Percentiles rank a stretch among this genome's conserved stretches.
phyloP scores from a whole-genome alignment of 345 rosid genomes.

The Eucalyptus sp. region DNA sequence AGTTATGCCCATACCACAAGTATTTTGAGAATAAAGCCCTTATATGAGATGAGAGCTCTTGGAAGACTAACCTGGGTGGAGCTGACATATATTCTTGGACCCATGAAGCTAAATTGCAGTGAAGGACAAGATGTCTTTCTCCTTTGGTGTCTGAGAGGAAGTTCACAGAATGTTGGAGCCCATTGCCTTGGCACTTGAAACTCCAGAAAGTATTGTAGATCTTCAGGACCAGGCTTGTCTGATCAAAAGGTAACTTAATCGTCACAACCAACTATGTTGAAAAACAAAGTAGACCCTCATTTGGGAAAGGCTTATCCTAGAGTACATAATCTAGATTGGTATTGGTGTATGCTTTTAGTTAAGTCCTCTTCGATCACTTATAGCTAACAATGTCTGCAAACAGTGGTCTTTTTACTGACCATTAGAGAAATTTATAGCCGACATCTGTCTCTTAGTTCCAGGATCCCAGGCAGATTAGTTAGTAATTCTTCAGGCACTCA shows the following conservation, averaged over 20 bases:
- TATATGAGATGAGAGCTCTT: neutral
- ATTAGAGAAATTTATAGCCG: neutral
- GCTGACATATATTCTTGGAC: constrained; percentile 41
- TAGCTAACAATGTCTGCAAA: neutral
- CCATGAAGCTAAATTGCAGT: constrained; percentile 46
- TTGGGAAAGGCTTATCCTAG: neutral
- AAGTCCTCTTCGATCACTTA: neutral
- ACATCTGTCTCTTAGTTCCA: neutral
- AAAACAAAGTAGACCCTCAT: neutral
- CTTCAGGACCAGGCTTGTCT: constrained; percentile 55
- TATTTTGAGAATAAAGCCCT: neutral
- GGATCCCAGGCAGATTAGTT: neutral
- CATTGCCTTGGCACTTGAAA: constrained; percentile 76
- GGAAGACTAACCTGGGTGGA: constrained; percentile 29
- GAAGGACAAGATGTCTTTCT: constrained; percentile 41
- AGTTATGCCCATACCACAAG: neutral
- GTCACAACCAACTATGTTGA: neutral
- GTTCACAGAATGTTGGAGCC: constrained; percentile 66
- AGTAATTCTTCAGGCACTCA: neutral
- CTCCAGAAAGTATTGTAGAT: constrained; percentile 55
- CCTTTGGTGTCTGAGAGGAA: constrained; percentile 55
- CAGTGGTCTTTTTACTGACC: neutral
- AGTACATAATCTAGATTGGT: neutral
- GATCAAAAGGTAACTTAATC: neutral
- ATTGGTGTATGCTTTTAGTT: neutral